Conservation (phyloP, 2,329 filamentous ascomycete genomes). For the Trichophyton schoenleinii region DNA sequence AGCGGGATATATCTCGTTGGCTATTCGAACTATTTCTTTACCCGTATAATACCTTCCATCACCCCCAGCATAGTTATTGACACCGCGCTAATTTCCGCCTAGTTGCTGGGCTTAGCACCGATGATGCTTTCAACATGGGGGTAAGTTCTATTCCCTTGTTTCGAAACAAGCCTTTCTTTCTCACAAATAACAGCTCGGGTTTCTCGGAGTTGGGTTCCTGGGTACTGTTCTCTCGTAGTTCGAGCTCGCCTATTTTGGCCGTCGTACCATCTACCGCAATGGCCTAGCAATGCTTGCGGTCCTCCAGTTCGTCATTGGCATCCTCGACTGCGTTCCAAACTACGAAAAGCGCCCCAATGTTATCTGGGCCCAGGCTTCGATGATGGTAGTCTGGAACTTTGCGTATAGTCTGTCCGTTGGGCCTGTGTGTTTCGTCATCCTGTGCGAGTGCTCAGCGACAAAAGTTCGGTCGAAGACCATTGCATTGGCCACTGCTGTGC, state of each 20-base stretch:
- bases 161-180: background rate
- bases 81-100: background rate
- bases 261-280: conserved; percentile 22
- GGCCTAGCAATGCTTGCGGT: conserved; percentile 23
- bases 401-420: conserved; percentile 32
- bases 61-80: background rate
- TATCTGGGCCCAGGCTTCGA: conserved; percentile 25
- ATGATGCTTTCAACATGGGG: conserved; percentile 28
- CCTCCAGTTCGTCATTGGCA: conserved; percentile 29
- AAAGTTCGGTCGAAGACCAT: conserved; percentile 36
- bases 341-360: conserved; percentile 12
- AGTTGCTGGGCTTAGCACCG: conserved; percentile 20
- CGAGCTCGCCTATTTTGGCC: conserved; percentile 23
- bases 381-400: conserved; percentile 29
- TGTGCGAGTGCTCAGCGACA: conserved; percentile 37
- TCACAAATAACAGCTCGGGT: conserved; percentile 18
- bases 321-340: conserved; percentile 28
- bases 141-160: conserved; percentile 14
- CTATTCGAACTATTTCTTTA: conserved; percentile 22
- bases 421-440: conserved; percentile 34
- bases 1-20: conserved; percentile 34
- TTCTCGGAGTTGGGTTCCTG: conserved; percentile 27
- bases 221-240: conserved; percentile 29
- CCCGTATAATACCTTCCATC: background rate
- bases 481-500: conserved; percentile 28